Base-by-base conservation (phyloP, 495 filamentous ascomycete species). In the Thermothielavioides terrestris region DNA sequence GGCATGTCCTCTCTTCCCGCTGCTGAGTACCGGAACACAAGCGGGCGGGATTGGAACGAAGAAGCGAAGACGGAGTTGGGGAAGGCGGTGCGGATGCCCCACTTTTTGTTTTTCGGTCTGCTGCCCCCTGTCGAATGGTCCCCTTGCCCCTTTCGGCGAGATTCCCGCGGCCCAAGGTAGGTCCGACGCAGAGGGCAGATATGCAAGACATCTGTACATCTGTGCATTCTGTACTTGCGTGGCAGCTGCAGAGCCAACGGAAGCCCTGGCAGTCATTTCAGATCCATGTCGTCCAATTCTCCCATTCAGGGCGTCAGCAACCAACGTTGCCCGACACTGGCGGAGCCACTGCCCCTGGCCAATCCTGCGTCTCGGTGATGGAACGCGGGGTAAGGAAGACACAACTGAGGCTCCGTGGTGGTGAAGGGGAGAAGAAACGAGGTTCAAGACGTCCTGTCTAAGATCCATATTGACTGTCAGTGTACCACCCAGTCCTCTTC, bases 161-260 rank as follows among this genome's bases (percentile, higher is more conserved):
- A 44, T 44, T 40, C 51, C 44, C 51, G 32, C 38, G 39, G 12
- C 31, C 32, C 40, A 10, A 28, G n/a, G 5, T 12, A 7, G 6
- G n/a, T 12, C 10, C 32, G 35, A 22, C 26, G 51, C 31, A 36
- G 20, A 30, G 10, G 18, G 37, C 47, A 42, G 31, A 44, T n/a
- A n/a, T 54, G 52, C 52, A 54, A 44, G 52, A 49, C 52, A 54
- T 49, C 26, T 25, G n/a, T n/a, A n/a, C n/a, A n/a, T n/a, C n/a
- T n/a, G n/a, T n/a, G n/a, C n/a, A n/a, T n/a, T n/a, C n/a, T n/a
- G 15, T 14, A 45, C 34, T 35, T 50, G 53, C 53, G 53, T 55
- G 53, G 53, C 53, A 55, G 42, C 35, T 50, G 53, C 53, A 55
- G 27, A 50, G 47, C 53, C 53, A 55, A 50, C 47, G 21, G 28